Evolutionary conservation across 2,329 filamentous ascomycete genomes (phyloP).

Genomic region (Talaromyces sp.): DNA sequence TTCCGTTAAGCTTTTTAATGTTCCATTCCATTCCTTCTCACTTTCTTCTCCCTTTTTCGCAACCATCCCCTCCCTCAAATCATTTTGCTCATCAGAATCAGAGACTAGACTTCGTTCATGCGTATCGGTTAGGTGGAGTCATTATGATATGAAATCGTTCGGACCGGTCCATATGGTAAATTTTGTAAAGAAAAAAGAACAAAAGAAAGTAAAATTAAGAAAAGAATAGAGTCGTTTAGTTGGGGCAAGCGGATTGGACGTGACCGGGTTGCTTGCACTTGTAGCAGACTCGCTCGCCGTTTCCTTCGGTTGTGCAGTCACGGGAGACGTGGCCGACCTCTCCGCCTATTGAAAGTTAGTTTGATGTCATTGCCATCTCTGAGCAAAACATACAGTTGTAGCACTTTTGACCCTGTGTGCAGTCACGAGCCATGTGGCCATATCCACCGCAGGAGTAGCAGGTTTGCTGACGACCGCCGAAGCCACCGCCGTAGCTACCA

Average conservation of each 20-base stretch:
- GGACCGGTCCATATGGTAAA: conserved; percentile 3
- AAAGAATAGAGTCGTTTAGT: conserved; percentile 48
- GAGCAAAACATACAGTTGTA: conserved; percentile 86
- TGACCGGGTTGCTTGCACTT: conserved; percentile 85
- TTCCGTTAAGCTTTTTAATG: not conserved
- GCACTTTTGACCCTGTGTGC: conserved; percentile 98
- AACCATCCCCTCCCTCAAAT: conserved; percentile 1
- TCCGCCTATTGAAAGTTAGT: conserved; percentile 46
- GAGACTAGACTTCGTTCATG: conserved; percentile 2
- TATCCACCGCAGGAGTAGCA: conserved; percentile 98
- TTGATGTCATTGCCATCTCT: conserved; percentile 32
- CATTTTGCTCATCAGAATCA: conserved; percentile 2
- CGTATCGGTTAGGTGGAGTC: conserved; percentile 8
- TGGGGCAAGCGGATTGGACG: conserved; percentile 90
- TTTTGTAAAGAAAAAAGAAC: not conserved
- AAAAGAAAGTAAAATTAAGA: conserved; percentile 11
- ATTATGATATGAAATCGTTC: conserved; percentile 13
- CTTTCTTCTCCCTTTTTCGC: conserved; percentile 3
- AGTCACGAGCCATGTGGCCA: conserved; percentile 97
- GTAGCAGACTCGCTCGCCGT: conserved; percentile 95
- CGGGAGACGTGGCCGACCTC: conserved; percentile 93
- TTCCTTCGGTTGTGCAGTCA: conserved; percentile 90
- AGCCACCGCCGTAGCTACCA: conserved; percentile 47
- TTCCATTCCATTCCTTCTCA: conserved; percentile 2
- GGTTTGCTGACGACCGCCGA: conserved; percentile 63